These are phyloP conservation scores for Phaeosphaeriaceae sp. DNA, from an alignment of 2,329 filamentous ascomycete species.

Conservation along the genomic window DNA sequence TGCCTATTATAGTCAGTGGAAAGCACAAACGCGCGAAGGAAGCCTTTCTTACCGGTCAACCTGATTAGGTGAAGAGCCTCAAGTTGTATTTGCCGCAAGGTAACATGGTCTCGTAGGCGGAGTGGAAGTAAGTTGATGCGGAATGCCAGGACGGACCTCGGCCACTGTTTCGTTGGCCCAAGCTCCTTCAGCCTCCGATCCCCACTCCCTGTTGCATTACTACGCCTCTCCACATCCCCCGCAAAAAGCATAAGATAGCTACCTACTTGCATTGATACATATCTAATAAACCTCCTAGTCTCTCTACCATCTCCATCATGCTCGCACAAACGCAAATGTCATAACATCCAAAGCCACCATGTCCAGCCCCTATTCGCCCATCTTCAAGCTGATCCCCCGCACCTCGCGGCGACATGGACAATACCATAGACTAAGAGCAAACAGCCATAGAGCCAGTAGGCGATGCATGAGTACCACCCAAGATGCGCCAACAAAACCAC, in stretches of 20 bases:
- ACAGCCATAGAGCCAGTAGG: constrained; percentile 8
- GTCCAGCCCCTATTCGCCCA: constrained; percentile 18
- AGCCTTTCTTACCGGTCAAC: too few relatives aligned
- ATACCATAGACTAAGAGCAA: constrained; percentile 21
- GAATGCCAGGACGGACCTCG: not conserved
- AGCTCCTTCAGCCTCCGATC: constrained; percentile 1
- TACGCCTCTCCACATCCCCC: constrained; percentile 2
- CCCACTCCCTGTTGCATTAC: not conserved
- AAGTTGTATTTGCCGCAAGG: too few relatives aligned
- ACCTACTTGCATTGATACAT: too few relatives aligned
- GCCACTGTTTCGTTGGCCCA: not conserved
- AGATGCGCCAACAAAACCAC: constrained; percentile 29
- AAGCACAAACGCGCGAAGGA: too few relatives aligned
- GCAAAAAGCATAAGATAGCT: too few relatives aligned
- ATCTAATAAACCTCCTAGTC: not conserved
- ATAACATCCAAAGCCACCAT: constrained; percentile 18
- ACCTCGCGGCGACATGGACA: constrained; percentile 23
- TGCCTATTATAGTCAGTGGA: too few relatives aligned
- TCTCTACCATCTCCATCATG: constrained; percentile 8
- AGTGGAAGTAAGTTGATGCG: not conserved
- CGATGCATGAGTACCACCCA: constrained; percentile 42
- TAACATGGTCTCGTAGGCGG: too few relatives aligned
- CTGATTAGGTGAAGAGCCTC: too few relatives aligned
- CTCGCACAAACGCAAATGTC: constrained; percentile 1
- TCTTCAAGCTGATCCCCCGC: constrained; percentile 18